Percentiles rank a stretch among this genome's conserved stretches.
Evolutionary conservation across 192 early-diverging fungal species (phyloP).

Genomic region (Gamsiella multidivaricata): DNA sequence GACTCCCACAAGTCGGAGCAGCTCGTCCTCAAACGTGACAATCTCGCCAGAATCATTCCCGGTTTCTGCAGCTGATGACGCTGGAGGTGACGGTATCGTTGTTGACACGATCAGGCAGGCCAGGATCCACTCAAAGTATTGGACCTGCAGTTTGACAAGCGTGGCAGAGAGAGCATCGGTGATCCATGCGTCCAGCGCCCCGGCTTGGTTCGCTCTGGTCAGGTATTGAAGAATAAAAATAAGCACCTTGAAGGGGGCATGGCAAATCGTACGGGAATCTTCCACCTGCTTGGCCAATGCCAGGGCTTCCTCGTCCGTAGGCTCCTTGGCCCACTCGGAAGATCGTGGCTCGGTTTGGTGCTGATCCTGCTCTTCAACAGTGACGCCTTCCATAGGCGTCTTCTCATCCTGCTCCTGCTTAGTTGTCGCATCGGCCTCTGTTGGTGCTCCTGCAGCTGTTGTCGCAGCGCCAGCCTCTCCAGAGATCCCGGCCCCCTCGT

Average conservation of each 20-base stretch:
- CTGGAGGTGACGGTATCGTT: not conserved
- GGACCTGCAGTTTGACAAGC: slow-evolving; percentile 12
- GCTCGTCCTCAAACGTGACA: slow-evolving; percentile 19
- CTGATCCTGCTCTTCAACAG: too few relatives aligned
- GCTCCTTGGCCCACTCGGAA: not conserved
- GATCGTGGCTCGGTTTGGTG: not conserved
- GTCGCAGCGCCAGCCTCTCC: not conserved
- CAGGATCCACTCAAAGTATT: slow-evolving; percentile 42
- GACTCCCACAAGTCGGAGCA: slow-evolving; percentile 18
- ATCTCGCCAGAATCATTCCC: not conserved
- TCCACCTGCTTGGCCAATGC: slow-evolving; percentile 34
- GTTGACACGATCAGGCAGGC: not conserved
- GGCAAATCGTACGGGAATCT: slow-evolving; percentile 10
- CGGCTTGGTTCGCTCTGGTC: slow-evolving; percentile 30
- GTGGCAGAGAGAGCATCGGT: slow-evolving; percentile 43
- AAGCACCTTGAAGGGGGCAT: slow-evolving; percentile 39
- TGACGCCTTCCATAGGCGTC: not conserved
- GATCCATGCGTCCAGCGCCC: slow-evolving; percentile 40
- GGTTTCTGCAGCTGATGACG: not conserved
- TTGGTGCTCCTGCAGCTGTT: not conserved
- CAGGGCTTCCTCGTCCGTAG: slow-evolving; percentile 9
- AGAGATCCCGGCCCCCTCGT: not conserved
- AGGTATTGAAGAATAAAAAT: slow-evolving; percentile 38
- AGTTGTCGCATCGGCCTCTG: not conserved
- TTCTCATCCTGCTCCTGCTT: not conserved